A percentile compares a stretch with the other conserved stretches of the same genome.
Evolutionary conservation across 768 basidiomycete genomes (phyloP).

Genomic region (Ephemerocybe angulata): DNA sequence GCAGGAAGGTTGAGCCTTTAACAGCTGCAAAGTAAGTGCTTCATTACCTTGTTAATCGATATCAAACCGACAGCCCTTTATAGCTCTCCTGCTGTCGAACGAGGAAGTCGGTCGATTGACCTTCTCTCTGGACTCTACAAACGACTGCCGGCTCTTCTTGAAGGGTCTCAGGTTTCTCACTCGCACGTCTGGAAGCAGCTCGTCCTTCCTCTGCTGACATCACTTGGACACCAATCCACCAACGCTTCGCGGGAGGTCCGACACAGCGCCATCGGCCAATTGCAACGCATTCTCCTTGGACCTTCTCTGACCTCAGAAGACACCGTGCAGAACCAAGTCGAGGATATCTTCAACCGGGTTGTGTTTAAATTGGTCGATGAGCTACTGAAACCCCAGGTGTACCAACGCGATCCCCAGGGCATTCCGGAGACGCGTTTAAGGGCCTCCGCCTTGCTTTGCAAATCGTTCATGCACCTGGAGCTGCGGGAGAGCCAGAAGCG

Average conservation of each 20-base stretch:
- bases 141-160: constrained; percentile 56
- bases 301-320: constrained; percentile 63
- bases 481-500: constrained; percentile 60
- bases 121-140: constrained; percentile 70
- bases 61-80: constrained; percentile 6
- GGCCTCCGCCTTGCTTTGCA: constrained; percentile 88
- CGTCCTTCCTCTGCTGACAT: constrained; percentile 68
- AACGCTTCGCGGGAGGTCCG: constrained; percentile 84
- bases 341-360: constrained; percentile 84
- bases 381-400: constrained; percentile 78
- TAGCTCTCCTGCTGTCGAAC: constrained; percentile 76
- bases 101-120: constrained; percentile 83
- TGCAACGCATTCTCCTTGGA: constrained; percentile 83
- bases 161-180: constrained; percentile 38
- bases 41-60: neutral
- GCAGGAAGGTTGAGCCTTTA: constrained; percentile 47
- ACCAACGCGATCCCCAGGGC: constrained; percentile 74
- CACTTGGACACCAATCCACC: constrained; percentile 76
- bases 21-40: constrained; percentile 48
- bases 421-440: constrained; percentile 89
- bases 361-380: constrained; percentile 92
- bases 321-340: constrained; percentile 58
- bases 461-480: constrained; percentile 92
- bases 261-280: constrained; percentile 70
- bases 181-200: constrained; percentile 71